Base-by-base conservation (phyloP, 345 rosid species). In the Populus tremula region DNA sequence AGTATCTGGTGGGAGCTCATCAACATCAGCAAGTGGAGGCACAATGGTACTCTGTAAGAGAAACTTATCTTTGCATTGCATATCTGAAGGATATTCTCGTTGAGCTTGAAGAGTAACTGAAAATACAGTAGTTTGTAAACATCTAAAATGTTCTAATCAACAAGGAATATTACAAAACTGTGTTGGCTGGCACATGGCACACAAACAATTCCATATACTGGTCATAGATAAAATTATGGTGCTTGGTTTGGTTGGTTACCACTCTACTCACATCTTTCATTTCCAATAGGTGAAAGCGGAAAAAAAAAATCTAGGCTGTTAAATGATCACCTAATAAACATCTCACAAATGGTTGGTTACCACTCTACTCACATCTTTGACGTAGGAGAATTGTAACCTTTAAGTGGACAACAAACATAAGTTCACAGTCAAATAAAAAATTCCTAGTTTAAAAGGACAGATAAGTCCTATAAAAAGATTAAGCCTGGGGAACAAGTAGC, bases 21-120 rank as follows among this genome's bases (percentile, higher is more conserved):
- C 98, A 8, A 89, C 91, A 76, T 93, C 97, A 33, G 88, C 84
- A 86, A 90, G 90, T 14, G 93, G 84, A 71, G 88, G 89, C 71
- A 96, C 97, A 29, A 82, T 78, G 31, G 97, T 92, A 81, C 99
- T 90, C 86, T 90, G 99, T 67, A 96, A 84, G 81, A 96, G 96
- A 88, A 96, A 96, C 77, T 93, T 96, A 86, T 96, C 99, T 86
- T 91, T 96, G 89, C 99, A 93, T 80, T 90, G 97, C 97, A 93
- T 87, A 79, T 91, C 94, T 25, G 86, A 90, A 79, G 96, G 98
- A 83, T 81, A 82, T 82, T 92, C 98, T 16, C 66, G 82, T 73
- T 92, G 98, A 16, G 97, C 96, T 89, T 96, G 99, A 75, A 96
- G 91, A 18, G 97, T 96, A 78, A 96, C 99, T 96, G 87, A 67